Percentiles rank a stretch among this genome's conserved stretches.
These are phyloP conservation scores for Diaporthe sp. DNA, from an alignment of 2,329 filamentous ascomycete genomes.

Conservation along the genomic window DNA sequence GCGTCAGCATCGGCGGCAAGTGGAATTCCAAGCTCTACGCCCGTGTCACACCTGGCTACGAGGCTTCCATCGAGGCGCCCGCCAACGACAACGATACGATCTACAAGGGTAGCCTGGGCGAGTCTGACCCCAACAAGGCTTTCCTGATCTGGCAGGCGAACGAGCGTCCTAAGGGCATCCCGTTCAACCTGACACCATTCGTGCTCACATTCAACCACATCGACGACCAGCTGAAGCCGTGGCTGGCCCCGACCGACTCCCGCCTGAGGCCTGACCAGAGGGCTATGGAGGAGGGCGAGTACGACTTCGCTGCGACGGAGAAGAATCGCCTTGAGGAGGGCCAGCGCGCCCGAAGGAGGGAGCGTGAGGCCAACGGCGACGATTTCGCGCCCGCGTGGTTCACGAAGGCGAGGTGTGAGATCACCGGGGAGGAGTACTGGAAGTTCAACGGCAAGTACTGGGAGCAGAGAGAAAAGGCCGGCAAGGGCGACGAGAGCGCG, in stretches of 20 bases:
- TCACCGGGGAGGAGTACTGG: conserved; percentile 93
- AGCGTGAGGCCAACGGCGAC: conserved; percentile 82
- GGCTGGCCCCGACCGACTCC: conserved; percentile 92
- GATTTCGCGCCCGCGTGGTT: conserved; percentile 93
- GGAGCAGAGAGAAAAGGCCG: conserved; percentile 77
- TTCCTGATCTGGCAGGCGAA: conserved; percentile 96
- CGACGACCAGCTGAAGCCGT: conserved; percentile 81
- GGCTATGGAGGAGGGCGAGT: conserved; percentile 98
- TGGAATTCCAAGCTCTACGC: conserved; percentile 99
- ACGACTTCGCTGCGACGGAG: conserved; percentile 91
- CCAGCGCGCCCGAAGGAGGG: conserved; percentile 81
- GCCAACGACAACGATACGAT: conserved; percentile 46
- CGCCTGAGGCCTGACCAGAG: conserved; percentile 93
- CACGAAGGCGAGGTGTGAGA: conserved; percentile 74
- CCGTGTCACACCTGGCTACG: conserved; percentile 90
- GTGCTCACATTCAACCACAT: conserved; percentile 94
- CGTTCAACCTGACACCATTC: conserved; percentile 96
- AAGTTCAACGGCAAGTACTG: conserved; percentile 91
- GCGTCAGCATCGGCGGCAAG: conserved; percentile 90
- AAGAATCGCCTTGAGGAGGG: conserved; percentile 96
- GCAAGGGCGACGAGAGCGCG: conserved; percentile 65
- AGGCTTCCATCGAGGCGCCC: conserved; percentile 76
- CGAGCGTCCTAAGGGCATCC: conserved; percentile 82
- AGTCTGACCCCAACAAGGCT: conserved; percentile 76
- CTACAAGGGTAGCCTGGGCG: conserved; percentile 61